Base-by-base conservation (phyloP, 768 basidiomycete genomes). In the Collybiopsis luxurians region DNA sequence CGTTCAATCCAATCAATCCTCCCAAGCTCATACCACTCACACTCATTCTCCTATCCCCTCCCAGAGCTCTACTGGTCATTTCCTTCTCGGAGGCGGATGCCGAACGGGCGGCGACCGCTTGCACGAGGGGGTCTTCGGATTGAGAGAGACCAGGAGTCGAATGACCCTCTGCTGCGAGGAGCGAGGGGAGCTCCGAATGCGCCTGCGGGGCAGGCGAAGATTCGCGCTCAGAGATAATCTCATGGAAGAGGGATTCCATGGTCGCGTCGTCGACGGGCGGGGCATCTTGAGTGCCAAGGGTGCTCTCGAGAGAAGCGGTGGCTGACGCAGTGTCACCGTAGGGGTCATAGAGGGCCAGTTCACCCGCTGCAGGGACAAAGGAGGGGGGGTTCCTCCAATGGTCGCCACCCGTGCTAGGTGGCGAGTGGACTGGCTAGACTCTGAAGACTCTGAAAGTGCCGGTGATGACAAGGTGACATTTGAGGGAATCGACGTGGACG, bases 371-470 rank as follows among this genome's bases (percentile, higher is more conserved):
- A 86, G 89, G 92, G 92, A 79, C 86, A 84, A 79, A 79, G 80
- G 74, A 66, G 79, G 67, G 70, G 73, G 73, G 75, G 73, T 64
- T 73, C 68, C 73, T 69, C 75, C 79, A 78, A 80, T 81, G 84
- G 81, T 86, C 92, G 83, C 92, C 92, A 94, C 88, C 92, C 92
- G 92, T 94, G 92, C 92, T 88, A 89, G 87, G 87, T 94, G 92
- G 92, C 92, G 85, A 94, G 92, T 89, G 86, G 89, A 73, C 69
- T 86, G 79, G 69, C 71, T 69, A 59, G 73, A 70, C 52, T 64
- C 60, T 56, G 60, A 62, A 69, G 66, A 68, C 70, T 63, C 60
- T 68, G 68, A 59, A 59, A 59, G 60, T 59, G 66, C 47, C 58
- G 66, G 61, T 58, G 60, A 62, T 5, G 61, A 53, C 26, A 43